phyloP scores from a whole-genome alignment of 2,329 filamentous ascomycete species.

The Diaporthe ampelina region DNA sequence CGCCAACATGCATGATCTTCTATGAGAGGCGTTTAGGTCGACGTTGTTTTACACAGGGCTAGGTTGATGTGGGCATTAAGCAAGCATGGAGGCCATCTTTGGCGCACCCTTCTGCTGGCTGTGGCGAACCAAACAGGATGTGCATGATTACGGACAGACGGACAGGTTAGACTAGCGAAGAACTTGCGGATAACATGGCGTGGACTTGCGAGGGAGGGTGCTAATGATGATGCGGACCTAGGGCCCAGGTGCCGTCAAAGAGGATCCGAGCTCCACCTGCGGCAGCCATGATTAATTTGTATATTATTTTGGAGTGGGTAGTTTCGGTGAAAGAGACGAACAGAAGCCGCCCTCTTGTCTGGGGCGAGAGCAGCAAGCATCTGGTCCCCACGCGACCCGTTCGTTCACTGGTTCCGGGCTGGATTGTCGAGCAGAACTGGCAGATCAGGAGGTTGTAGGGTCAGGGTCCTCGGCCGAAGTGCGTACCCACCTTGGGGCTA shows the following conservation, averaged over 20 bases:
- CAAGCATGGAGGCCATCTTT: neutral
- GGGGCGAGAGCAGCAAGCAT: neutral
- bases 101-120: neutral
- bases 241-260: neutral
- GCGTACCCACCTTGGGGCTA: no score
- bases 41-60: neutral
- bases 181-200: conserved; percentile 15
- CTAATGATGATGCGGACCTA: neutral
- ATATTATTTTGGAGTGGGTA: neutral
- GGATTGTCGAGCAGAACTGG: neutral
- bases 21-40: neutral
- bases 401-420: neutral
- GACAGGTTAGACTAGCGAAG: conserved; percentile 24
- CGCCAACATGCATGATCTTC: no score
- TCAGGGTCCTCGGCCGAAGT: no score
- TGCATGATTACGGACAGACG: conserved; percentile 13
- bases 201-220: neutral
- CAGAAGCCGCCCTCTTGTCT: neutral
- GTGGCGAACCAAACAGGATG: conserved; percentile 2
- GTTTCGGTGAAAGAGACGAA: no score
- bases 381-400: neutral
- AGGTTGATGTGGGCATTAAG: neutral
- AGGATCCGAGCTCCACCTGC: neutral
- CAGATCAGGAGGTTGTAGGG: neutral
- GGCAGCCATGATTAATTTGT: conserved; percentile 14